Base-by-base conservation (phyloP, 306 rosid genomes). In the Gynostemma pentaphyllum region DNA sequence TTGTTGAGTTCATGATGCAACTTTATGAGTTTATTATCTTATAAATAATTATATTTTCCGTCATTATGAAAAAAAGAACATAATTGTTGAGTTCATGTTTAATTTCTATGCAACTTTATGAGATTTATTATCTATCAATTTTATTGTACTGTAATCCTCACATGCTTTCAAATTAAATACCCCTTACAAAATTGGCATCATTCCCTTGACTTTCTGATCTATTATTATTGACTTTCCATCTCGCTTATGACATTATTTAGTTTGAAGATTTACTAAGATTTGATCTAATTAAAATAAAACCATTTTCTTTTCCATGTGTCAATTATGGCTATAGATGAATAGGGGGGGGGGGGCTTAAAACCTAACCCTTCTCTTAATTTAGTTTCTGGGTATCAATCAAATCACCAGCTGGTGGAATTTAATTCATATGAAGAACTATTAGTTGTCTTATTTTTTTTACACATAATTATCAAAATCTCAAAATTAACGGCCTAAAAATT, bases 241-340 rank as follows among this genome's bases (percentile, higher is more conserved):
- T 30, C 46, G 68, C 46, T 65, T 23, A 45, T 61, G 62, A 71
- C 68, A 72, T 72, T 73, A 49, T 62, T 28, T 47, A 1, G 64
- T 71, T 65, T 69, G 65, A 77, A 72, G 74, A 74, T 45, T 41
- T 62, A 21, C 66, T 56, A 27, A 73, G 78, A 78, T 76, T 74
- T 57, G 65, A 2, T 66, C 67, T 23, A 47, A 40, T 53, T 76
- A 64, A 62, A 62, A 15, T 39, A 57, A 16, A 56, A 30, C 19
- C 4, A 39, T 3, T 18, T 49, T 9, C 23, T 7, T 49, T 8
- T 49, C 15, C 11, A 39, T 39, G 1, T 39, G 55, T 49, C 55
- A 49, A 49, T 49, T 22, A 48, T 46, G 24, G 21, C 51, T 46
- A 46, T 46, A n/a, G n/a, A 5, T 46, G 46, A 41, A 50, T 51